Conservation (phyloP, 148 eudicot genomes). For the Mesembryanthemum crystallinum region DNA sequence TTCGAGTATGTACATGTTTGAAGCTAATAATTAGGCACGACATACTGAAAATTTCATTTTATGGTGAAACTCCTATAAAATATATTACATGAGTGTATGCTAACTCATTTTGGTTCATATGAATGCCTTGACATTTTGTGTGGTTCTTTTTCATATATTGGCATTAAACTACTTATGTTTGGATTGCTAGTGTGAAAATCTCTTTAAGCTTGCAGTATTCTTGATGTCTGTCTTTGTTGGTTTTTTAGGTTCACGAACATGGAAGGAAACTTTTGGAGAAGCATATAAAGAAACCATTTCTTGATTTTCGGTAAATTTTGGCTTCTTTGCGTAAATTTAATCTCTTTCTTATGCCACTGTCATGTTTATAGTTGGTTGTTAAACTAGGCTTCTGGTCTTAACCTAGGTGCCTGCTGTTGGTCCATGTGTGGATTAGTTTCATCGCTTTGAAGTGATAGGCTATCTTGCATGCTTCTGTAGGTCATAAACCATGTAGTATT, state of each 20-base stretch:
- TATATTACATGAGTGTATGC: background rate
- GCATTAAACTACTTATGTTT: background rate
- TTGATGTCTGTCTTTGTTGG: background rate
- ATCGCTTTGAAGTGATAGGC: background rate
- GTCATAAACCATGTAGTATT: background rate
- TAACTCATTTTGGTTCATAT: background rate
- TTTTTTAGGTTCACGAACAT: constrained; percentile 82
- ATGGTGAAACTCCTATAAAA: background rate
- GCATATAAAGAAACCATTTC: constrained; percentile 81
- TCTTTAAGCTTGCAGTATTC: background rate
- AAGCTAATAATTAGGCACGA: background rate
- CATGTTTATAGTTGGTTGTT: background rate
- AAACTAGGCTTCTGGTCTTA: background rate
- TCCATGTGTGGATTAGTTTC: too few species aligned
- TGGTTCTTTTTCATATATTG: constrained; percentile 7
- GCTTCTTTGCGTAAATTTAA: background rate
- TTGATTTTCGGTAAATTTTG: constrained; percentile 61
- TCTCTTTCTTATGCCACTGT: background rate
- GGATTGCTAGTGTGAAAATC: background rate
- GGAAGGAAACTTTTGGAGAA: constrained; percentile 94
- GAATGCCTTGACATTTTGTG: background rate
- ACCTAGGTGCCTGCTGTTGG: too few species aligned
- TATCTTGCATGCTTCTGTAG: background rate
- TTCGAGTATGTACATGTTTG: background rate
- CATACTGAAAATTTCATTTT: background rate